Percentiles rank a stretch among this genome's conserved stretches.
Conservation (phyloP, 768 basidiomycete genomes). For the Podaxis sp. region DNA sequence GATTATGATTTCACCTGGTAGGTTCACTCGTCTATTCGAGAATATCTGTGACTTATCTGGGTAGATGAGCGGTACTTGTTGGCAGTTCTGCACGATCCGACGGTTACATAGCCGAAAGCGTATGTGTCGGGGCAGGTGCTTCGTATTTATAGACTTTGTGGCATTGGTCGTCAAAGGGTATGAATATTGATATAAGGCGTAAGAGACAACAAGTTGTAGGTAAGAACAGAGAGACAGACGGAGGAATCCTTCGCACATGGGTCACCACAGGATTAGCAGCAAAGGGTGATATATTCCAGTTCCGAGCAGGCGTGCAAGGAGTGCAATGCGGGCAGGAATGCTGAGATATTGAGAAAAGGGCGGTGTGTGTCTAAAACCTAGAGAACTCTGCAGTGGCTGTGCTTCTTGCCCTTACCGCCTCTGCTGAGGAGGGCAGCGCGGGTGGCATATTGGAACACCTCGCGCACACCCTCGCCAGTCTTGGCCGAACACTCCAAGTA, state of each 20-base stretch:
- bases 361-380: slow-evolving; percentile 17
- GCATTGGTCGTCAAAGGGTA: slow-evolving; percentile 17
- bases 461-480: slow-evolving; percentile 94
- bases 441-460: slow-evolving; percentile 98
- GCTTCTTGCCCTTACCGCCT: slow-evolving; percentile 43
- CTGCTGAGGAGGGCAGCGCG: slow-evolving; percentile 81
- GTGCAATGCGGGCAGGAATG: neutral
- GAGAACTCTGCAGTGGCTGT: slow-evolving; percentile 31
- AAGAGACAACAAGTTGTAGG: slow-evolving; percentile 14
- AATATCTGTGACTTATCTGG: neutral
- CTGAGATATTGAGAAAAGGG: neutral
- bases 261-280: slow-evolving; percentile 4
- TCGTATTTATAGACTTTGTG: slow-evolving; percentile 9
- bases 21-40: slow-evolving; percentile 21
- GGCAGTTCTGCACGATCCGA: slow-evolving; percentile 80
- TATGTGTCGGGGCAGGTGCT: neutral
- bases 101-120: slow-evolving; percentile 4
- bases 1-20: slow-evolving; percentile 92
- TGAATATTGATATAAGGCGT: slow-evolving; percentile 11
- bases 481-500: slow-evolving; percentile 98
- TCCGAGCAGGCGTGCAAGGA: neutral
- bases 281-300: slow-evolving; percentile 1
- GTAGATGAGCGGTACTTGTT: slow-evolving; percentile 81
- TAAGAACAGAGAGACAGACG: slow-evolving; percentile 10
- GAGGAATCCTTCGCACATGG: slow-evolving; percentile 6